Percentiles rank a stretch among this genome's conserved stretches.
Conservation (phyloP, 495 filamentous ascomycete genomes). For the Cenococcum geophilum region DNA sequence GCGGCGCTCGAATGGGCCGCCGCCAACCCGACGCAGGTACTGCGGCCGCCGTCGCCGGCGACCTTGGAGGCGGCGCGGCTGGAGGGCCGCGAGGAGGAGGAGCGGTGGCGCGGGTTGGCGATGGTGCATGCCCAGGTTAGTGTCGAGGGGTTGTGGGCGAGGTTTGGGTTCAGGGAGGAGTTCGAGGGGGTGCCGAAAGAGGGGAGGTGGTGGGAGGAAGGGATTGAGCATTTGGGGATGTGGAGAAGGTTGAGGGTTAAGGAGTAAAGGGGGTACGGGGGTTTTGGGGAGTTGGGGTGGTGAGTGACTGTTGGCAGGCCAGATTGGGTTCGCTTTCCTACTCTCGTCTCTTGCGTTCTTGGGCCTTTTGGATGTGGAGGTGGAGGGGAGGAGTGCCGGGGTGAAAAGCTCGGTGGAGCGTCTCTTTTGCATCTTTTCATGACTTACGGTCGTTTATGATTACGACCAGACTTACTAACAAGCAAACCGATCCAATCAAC, state of each 20-base stretch:
- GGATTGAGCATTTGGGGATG: conserved; percentile 81
- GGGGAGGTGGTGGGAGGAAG: conserved; percentile 68
- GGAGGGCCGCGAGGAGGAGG: conserved; percentile 10
- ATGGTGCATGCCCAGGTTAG: conserved; percentile 67
- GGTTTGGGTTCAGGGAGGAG: conserved; percentile 68
- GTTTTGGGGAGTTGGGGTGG: too few relatives aligned
- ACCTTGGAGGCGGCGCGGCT: conserved; percentile 22
- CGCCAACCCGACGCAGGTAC: conserved; percentile 47
- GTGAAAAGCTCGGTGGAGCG: too few relatives aligned
- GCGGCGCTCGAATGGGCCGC: conserved; percentile 57
- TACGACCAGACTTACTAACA: too few relatives aligned
- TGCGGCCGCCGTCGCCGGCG: conserved; percentile 27
- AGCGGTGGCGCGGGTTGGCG: conserved; percentile 60
- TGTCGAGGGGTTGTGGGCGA: conserved; percentile 54
- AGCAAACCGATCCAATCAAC: too few relatives aligned
- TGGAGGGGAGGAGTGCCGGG: too few relatives aligned
- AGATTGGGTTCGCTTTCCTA: too few relatives aligned
- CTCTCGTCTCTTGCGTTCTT: too few relatives aligned
- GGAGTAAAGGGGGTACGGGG: background rate
- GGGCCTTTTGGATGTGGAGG: too few relatives aligned
- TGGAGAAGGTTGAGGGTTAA: conserved; percentile 41
- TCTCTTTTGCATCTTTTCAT: too few relatives aligned
- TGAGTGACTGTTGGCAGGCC: too few relatives aligned
- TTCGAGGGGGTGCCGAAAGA: conserved; percentile 26
- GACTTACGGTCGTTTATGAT: too few relatives aligned